These are phyloP conservation scores for Fusarium sp. DNA, from an alignment of 2,329 filamentous ascomycete species.

Conservation along the genomic window DNA sequence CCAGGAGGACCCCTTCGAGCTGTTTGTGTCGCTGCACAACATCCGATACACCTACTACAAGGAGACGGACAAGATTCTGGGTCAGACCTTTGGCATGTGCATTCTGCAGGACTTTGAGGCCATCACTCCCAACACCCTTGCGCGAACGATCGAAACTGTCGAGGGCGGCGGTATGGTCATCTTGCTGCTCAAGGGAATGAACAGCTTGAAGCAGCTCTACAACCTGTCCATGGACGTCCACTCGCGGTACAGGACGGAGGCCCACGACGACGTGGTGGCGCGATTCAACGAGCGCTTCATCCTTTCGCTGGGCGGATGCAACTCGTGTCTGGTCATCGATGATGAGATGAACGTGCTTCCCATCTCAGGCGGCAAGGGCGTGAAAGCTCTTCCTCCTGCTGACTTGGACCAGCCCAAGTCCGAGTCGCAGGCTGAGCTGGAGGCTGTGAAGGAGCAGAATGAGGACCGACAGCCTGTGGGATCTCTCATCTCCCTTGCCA, in stretches of 20 bases:
- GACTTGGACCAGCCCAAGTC: constrained; percentile 80
- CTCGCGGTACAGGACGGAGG: constrained; percentile 94
- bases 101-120: constrained; percentile 98
- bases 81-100: constrained; percentile 98
- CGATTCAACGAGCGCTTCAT: constrained; percentile 99
- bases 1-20: constrained; percentile 93
- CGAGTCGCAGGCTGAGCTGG: constrained; percentile 79
- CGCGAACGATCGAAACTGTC: constrained; percentile 95
- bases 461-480: constrained; percentile 89
- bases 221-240: constrained; percentile 98
- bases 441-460: constrained; percentile 87
- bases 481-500: constrained; percentile 84
- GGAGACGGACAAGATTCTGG: constrained; percentile 98
- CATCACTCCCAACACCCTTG: constrained; percentile 95
- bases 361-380: constrained; percentile 93
- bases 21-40: constrained; percentile 95
- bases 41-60: constrained; percentile 99
- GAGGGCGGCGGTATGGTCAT: constrained; percentile 95
- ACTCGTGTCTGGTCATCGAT: constrained; percentile 94
- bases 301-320: constrained; percentile 92
- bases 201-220: constrained; percentile 95
- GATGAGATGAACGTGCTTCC: constrained; percentile 98
- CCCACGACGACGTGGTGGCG: constrained; percentile 92
- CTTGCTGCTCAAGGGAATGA: constrained; percentile 94
- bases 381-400: constrained; percentile 82